Base-by-base conservation (phyloP, 768 basidiomycete genomes). In the Kwoniella mangroviensis region DNA sequence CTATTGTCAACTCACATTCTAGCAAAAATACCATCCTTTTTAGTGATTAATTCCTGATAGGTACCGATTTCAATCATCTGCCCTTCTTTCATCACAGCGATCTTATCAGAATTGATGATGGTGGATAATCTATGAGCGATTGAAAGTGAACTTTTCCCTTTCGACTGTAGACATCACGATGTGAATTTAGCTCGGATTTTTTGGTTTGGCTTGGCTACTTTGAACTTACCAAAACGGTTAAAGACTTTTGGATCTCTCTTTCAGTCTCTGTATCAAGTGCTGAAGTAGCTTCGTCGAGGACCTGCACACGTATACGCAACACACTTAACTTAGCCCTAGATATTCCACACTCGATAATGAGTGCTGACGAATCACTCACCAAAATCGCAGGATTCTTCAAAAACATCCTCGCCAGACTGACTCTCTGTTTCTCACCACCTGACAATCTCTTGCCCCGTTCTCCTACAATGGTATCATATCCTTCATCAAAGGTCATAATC, bases 181-280 rank as follows among this genome's bases (percentile, higher is more conserved):
- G 34, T 34, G 9, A 34, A 34, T 34, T 34, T 34, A 34, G 34
- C 1, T 34, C 6, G 34, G 34, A 34, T 34, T 1, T 34, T 7
- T 5, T 34, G 9, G 9, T 0, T 7, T 5, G 34, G 34, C 34
- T 34, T 34, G 6, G 34, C 34, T 7, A 34, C 9, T 6, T 12
- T 12, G 19, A 26, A 64, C 69, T 51, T 21, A 76, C 77, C 21
- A 94, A 86, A 73, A 91, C 90, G 71, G 91, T 89, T n/a, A 95
- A 85, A 9, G 92, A 91, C 71, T 90, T 90, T 81, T 94, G 92
- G 67, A 96, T 93, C 75, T 92, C 91, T 67, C 92, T 90, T 82
- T 96, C 93, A 0, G 93, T 94, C 11, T 90, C 89, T 1, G 93
- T 94, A 83, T 97, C 94, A 70, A 97, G 84, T 13, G 93, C 93